A percentile compares a stretch with the other conserved stretches of the same genome.
These are phyloP conservation scores for Carex cristatella DNA, from an alignment of 176 grass and related monocot species.

Conservation along the genomic window DNA sequence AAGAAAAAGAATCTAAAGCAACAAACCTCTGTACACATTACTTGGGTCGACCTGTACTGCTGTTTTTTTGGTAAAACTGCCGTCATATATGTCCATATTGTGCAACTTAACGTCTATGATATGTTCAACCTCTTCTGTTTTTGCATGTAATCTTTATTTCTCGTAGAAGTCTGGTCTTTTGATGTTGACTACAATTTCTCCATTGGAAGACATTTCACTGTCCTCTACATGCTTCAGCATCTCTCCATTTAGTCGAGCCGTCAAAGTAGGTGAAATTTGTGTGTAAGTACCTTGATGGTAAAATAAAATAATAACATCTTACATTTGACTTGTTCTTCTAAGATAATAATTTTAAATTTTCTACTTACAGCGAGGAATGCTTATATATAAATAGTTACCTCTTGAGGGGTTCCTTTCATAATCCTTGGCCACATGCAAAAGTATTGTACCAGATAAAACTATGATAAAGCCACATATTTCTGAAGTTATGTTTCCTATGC, in stretches of 20 bases:
- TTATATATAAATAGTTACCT: constrained; percentile 43
- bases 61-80: background rate
- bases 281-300: constrained; percentile 52
- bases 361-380: background rate
- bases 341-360: constrained; percentile 12
- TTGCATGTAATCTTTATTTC: background rate
- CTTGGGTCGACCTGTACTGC: background rate
- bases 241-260: constrained; percentile 67
- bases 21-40: constrained; percentile 1
- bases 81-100: background rate
- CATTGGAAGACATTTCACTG: constrained; percentile 33
- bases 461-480: constrained; percentile 94
- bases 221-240: constrained; percentile 52
- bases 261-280: constrained; percentile 68
- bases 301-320: constrained; percentile 2
- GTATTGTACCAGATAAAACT: constrained; percentile 78
- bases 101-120: background rate
- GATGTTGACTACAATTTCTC: constrained; percentile 45
- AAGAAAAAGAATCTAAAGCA: constrained; percentile 13
- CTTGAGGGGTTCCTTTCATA: constrained; percentile 59
- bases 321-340: background rate
- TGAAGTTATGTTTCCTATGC: constrained; percentile 72
- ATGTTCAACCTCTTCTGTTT: background rate
- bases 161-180: constrained; percentile 61
- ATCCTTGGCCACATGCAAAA: constrained; percentile 94